phyloP scores from a whole-genome alignment of 179 eudicot genomes.

The Sideroxylon spinosum region DNA sequence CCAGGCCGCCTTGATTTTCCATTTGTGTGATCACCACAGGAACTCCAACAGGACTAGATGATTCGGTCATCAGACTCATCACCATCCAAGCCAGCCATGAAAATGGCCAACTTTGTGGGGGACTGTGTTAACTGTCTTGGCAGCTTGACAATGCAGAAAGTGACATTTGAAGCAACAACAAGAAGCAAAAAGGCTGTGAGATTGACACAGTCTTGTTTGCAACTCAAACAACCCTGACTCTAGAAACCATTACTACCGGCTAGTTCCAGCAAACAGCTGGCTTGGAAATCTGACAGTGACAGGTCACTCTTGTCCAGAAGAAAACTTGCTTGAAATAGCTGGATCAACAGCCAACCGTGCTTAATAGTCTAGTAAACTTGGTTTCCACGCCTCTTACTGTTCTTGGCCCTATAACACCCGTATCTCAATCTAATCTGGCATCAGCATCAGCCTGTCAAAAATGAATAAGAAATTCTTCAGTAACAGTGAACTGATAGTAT shows the following conservation, averaged over 20 bases:
- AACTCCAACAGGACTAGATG: constrained; percentile 12
- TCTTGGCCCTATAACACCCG: too few relatives aligned
- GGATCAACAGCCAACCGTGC: too few relatives aligned
- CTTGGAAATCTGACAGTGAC: background rate
- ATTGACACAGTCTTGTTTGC: constrained; percentile 13
- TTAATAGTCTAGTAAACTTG: too few relatives aligned
- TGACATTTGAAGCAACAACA: background rate
- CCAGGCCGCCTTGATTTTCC: background rate
- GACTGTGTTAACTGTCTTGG: background rate
- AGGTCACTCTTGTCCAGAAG: constrained; percentile 13
- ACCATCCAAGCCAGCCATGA: constrained; percentile 23
- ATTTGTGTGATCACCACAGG: constrained; percentile 17
- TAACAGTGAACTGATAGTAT: too few relatives aligned
- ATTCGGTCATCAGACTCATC: constrained; percentile 12
- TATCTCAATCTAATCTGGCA: too few relatives aligned
- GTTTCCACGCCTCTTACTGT: too few relatives aligned
- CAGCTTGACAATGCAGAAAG: background rate
- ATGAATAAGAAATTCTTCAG: too few relatives aligned
- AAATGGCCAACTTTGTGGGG: constrained; percentile 14
- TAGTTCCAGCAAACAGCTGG: constrained; percentile 5
- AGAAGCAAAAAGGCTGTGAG: background rate
- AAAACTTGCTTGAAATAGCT: too few relatives aligned
- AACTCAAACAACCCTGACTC: constrained; percentile 14
- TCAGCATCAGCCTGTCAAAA: too few relatives aligned
- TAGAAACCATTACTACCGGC: constrained; percentile 11